A percentile compares a stretch with the other conserved stretches of the same genome.
Evolutionary conservation across 345 rosid genomes (phyloP).

Genomic region (Syzygium grande): DNA sequence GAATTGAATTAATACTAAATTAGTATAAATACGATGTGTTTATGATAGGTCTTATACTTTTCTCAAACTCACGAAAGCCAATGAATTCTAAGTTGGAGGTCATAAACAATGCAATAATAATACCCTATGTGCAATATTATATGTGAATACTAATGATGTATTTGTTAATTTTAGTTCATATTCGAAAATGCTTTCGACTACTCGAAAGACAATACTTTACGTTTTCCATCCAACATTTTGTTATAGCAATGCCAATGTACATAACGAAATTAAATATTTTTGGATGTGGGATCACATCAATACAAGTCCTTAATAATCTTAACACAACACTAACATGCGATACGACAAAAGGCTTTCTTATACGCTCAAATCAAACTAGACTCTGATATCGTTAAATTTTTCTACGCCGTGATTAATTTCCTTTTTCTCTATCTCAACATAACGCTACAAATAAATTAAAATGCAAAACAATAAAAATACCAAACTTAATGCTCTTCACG

Average conservation of each 20-base stretch:
- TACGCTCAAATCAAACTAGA: background rate
- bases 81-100: background rate
- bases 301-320: background rate
- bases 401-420: background rate
- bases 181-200: background rate
- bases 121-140: background rate
- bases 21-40: no score
- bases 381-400: background rate
- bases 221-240: background rate
- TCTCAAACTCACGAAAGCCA: background rate
- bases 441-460: background rate
- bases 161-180: background rate
- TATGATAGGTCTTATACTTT: no score
- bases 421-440: background rate
- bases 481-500: background rate
- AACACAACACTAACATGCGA: background rate
- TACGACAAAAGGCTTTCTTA: background rate
- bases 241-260: background rate
- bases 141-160: background rate
- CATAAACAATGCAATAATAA: background rate
- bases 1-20: no score
- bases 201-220: background rate
- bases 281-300: background rate
- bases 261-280: background rate
- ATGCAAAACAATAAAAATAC: background rate